Conservation (phyloP, 306 rosid genomes). For the Benincasa hispida region DNA sequence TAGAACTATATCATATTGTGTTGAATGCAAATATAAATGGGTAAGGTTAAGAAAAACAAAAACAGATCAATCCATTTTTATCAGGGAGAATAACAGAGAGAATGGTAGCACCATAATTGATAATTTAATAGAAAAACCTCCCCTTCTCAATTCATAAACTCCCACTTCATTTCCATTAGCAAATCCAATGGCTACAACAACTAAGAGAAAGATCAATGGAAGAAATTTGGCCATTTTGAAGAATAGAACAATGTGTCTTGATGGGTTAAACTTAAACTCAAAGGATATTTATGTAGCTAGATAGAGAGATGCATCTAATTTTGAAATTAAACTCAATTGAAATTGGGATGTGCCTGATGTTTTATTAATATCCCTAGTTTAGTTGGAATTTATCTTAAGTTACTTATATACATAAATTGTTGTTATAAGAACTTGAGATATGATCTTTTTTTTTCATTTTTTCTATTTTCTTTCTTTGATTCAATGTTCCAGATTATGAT, state of each 20-base stretch:
- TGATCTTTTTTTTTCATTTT: no score
- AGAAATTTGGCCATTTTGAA: constrained; percentile 12
- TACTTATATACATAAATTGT: no score
- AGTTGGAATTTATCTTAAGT: no score
- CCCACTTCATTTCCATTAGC: constrained; percentile 9
- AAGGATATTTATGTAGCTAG: neutral
- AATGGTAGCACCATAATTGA: constrained; percentile 27
- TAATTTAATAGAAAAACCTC: constrained; percentile 17
- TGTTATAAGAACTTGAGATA: no score
- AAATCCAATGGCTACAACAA: constrained; percentile 8
- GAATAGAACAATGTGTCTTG: neutral
- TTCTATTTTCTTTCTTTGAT: no score
- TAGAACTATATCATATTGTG: neutral
- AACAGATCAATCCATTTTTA: constrained; percentile 11
- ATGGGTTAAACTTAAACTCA: neutral
- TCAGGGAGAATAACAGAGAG: constrained; percentile 27
- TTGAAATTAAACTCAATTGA: neutral
- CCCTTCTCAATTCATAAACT: constrained; percentile 18
- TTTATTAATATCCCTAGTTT: no score
- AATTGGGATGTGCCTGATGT: neutral
- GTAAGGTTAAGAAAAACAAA: no score
- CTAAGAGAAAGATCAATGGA: neutral
- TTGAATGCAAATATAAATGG: neutral
- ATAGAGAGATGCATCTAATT: neutral
- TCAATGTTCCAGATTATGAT: no score